A percentile compares a stretch with the other conserved stretches of the same genome.
Evolutionary conservation across 352 stramenopile genomes (phyloP).

Genomic region (Phytopythium litorale): DNA sequence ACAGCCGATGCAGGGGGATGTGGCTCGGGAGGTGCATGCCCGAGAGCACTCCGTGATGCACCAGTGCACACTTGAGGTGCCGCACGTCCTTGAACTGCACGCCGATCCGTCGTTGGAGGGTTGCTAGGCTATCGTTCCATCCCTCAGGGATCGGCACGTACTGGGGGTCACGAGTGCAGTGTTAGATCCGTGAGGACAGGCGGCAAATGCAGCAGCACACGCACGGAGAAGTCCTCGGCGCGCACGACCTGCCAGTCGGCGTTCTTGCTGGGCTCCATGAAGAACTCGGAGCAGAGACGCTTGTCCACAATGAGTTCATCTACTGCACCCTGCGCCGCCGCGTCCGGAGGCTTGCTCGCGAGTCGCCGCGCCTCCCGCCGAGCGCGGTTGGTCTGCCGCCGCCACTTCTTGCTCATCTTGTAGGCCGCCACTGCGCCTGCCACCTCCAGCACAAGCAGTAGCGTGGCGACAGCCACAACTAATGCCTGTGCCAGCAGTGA

Average conservation of each 20-base stretch:
- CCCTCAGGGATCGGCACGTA: conserved; percentile 20
- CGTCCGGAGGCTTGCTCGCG: background rate
- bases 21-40: conserved; percentile 17
- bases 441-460: background rate
- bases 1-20: conserved; percentile 36
- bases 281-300: conserved; percentile 11
- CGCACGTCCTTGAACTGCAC: conserved; percentile 36
- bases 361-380: background rate
- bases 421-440: background rate
- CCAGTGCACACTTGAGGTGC: conserved; percentile 51
- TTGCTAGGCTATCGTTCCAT: conserved; percentile 29
- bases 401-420: background rate
- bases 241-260: conserved; percentile 28
- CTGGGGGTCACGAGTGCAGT: conserved; percentile 4
- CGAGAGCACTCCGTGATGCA: conserved; percentile 42
- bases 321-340: background rate
- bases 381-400: background rate
- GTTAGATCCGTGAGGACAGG: background rate
- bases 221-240: conserved; percentile 24
- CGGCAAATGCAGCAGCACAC: background rate
- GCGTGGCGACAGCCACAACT: background rate
- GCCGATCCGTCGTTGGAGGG: conserved; percentile 34
- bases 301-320: conserved; percentile 4
- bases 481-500: background rate
- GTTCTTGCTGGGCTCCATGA: conserved; percentile 19